Conservation (phyloP, 1,284 basidiomycete genomes). For the Somion occarium region DNA sequence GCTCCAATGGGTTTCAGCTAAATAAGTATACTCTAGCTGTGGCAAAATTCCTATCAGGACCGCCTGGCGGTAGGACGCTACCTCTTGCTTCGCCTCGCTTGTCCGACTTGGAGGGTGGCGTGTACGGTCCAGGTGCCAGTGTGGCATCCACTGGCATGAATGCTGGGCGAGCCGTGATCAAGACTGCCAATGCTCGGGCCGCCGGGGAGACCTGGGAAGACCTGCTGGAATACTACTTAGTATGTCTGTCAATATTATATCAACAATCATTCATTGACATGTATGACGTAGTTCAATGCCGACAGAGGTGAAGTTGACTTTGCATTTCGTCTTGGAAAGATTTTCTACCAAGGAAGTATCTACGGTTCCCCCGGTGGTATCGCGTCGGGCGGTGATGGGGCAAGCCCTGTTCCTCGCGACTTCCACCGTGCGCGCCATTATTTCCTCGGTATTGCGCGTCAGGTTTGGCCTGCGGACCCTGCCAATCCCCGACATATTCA, state of each 20-base stretch:
- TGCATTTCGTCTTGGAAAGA: slow-evolving; percentile 83
- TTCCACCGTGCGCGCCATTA: slow-evolving; percentile 74
- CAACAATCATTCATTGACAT: slow-evolving; percentile 9
- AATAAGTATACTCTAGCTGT: slow-evolving; percentile 46
- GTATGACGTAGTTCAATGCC: slow-evolving; percentile 71
- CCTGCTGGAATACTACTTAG: slow-evolving; percentile 86
- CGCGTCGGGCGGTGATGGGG: slow-evolving; percentile 83
- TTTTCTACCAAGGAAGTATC: slow-evolving; percentile 92
- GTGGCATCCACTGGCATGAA: slow-evolving; percentile 83
- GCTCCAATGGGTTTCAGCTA: not conserved
- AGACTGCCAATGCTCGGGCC: slow-evolving; percentile 75
- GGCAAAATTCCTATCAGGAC: slow-evolving; percentile 72
- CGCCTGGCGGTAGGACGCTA: slow-evolving; percentile 86
- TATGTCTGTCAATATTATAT: slow-evolving; percentile 29
- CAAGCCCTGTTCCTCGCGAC: slow-evolving; percentile 75
- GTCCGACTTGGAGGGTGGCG: slow-evolving; percentile 88
- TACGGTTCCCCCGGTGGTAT: slow-evolving; percentile 72
- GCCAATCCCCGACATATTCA: slow-evolving; percentile 44
- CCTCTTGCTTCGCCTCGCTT: slow-evolving; percentile 80
- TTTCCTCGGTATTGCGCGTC: slow-evolving; percentile 76
- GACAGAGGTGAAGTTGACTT: slow-evolving; percentile 85
- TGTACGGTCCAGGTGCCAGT: slow-evolving; percentile 91
- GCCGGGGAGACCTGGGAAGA: slow-evolving; percentile 92
- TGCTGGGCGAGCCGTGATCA: slow-evolving; percentile 69
- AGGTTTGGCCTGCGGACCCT: slow-evolving; percentile 79